phyloP scores from a whole-genome alignment of 352 stramenopile genomes.

The Phytophthora megakarya region DNA sequence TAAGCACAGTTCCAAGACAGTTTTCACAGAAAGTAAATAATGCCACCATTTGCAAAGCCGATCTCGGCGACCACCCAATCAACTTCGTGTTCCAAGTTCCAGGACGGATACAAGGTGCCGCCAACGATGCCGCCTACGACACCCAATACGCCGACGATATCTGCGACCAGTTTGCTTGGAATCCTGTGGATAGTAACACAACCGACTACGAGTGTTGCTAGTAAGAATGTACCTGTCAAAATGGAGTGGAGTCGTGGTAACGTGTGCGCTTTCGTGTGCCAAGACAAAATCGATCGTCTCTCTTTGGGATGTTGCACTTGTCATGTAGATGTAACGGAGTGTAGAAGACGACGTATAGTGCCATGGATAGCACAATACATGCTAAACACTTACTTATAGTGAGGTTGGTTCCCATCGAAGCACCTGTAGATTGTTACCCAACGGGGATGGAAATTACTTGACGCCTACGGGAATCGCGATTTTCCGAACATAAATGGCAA shows the following conservation, averaged over 20 bases:
- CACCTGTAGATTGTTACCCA: constrained; percentile 60
- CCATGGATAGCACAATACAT: constrained; percentile 72
- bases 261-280: constrained; percentile 81
- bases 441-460: constrained; percentile 71
- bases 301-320: constrained; percentile 62
- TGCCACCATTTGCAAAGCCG: constrained; percentile 70
- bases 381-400: constrained; percentile 58
- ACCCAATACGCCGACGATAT: constrained; percentile 45
- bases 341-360: constrained; percentile 85
- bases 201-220: constrained; percentile 57
- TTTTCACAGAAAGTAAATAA: constrained; percentile 78
- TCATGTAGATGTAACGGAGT: constrained; percentile 47
- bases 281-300: constrained; percentile 85
- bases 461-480: constrained; percentile 70
- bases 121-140: constrained; percentile 55
- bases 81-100: constrained; percentile 80
- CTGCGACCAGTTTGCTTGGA: constrained; percentile 73
- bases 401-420: constrained; percentile 68
- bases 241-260: constrained; percentile 83
- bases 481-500: constrained; percentile 65
- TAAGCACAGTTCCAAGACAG: constrained; percentile 71
- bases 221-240: constrained; percentile 62
- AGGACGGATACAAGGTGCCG: constrained; percentile 76
- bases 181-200: constrained; percentile 67
- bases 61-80: constrained; percentile 73